A percentile compares a stretch with the other conserved stretches of the same genome.
Evolutionary conservation across 352 stramenopile genomes (phyloP).

Genomic region (Globisporangium lucens): DNA sequence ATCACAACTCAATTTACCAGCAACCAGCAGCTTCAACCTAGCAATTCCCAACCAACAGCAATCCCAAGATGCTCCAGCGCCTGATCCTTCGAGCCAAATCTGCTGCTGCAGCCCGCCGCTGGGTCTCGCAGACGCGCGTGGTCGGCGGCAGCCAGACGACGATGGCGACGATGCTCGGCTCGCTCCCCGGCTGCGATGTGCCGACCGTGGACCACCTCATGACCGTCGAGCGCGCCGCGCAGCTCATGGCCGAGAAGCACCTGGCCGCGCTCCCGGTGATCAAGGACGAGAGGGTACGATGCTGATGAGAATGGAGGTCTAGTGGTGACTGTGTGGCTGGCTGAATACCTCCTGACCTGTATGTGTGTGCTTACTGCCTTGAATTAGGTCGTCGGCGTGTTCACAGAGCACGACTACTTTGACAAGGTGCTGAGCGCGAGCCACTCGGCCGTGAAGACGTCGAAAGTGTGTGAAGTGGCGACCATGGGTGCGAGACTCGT

Average conservation of each 20-base stretch:
- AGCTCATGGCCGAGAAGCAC: constrained; percentile 38
- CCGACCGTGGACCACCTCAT: constrained; percentile 32
- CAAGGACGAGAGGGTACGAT: constrained; percentile 29
- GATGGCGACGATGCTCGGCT: constrained; percentile 9
- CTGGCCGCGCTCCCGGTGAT: constrained; percentile 33
- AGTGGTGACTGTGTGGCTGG: background rate
- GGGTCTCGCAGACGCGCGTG: constrained; percentile 8
- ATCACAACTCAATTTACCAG: constrained; percentile 11
- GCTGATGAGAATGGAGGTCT: background rate
- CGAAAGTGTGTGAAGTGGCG: constrained; percentile 34
- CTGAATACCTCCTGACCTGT: background rate
- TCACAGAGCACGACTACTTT: constrained; percentile 47
- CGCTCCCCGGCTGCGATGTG: background rate
- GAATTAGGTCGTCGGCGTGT: constrained; percentile 30
- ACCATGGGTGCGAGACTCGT: constrained; percentile 34
- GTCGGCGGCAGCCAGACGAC: constrained; percentile 14
- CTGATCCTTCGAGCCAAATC: constrained; percentile 9
- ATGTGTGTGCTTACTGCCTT: background rate
- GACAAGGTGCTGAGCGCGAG: constrained; percentile 36
- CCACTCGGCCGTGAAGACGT: constrained; percentile 25
- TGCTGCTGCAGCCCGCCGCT: background rate
- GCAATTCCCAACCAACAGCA: background rate
- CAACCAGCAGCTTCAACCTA: background rate
- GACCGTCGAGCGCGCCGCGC: constrained; percentile 28
- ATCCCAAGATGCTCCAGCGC: constrained; percentile 10